Base-by-base conservation (phyloP, 2,329 filamentous ascomycete genomes). In the Botryotinia narcissicola region DNA sequence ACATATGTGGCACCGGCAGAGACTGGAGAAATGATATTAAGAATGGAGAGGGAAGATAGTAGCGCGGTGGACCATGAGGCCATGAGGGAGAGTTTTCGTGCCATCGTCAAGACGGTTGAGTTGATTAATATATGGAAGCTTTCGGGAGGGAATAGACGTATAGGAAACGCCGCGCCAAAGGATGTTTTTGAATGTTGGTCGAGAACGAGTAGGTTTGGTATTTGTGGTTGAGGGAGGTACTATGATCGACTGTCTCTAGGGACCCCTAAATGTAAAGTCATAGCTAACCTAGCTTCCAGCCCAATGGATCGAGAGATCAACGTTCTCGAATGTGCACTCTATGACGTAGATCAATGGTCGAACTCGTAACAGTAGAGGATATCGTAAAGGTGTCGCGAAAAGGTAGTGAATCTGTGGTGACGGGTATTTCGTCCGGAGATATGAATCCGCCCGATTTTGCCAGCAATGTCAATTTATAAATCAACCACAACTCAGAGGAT, bases 31-130 rank as follows among this genome's bases (percentile, higher is more conserved):
- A 80, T 74, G n/a, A 74, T 76, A 74, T 70, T 77, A 70, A 80
- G 67, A 37, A 80, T 57, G n/a, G 76, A 75, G 18, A 80, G 74
- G 44, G 76, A 76, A 60, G 75, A 77, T 69, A 79, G 69, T 63
- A 79, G 73, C 42, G 77, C 75, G 60, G 76, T 73, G 22, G 77
- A 64, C 79, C 79, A 80, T 73, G 78, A 75, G 72, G 76, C 46
- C 67, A 73, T 69, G 62, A 76, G 75, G 14, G 73, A 77, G 76
- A 78, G 76, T 77, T 79, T 79, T 60, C 78, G 78, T 54, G 77
- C 77, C 79, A 80, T 80, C 75, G 64, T 79, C 70, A 70, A 76
- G 74, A 77, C 73, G 72, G 75, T 46, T 46, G 44, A 25, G 42
- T 32, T 57, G 70, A 76, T 78, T 77, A 76, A 35, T 75, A 42